These are phyloP conservation scores for Cyclotella atomus DNA, from an alignment of 108 stramenopile genomes.

Conservation along the genomic window DNA sequence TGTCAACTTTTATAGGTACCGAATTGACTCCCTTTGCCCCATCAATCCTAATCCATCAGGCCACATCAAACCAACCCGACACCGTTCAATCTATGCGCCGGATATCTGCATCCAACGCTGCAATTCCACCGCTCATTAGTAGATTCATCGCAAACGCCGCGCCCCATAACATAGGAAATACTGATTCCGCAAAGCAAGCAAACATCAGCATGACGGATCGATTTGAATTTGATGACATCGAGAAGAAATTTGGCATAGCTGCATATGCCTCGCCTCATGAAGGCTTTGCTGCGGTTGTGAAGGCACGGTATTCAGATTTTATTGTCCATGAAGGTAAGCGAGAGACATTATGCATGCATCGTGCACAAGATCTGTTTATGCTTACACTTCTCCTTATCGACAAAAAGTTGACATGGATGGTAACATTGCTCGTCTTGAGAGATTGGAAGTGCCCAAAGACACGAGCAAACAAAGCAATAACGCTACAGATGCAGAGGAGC, in stretches of 20 bases:
- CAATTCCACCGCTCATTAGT: no score
- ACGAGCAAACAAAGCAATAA: not conserved
- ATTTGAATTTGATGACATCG: conserved; percentile 65
- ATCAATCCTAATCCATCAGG: no score
- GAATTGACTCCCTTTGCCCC: no score
- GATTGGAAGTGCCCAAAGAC: conserved; percentile 37
- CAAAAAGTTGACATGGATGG: conserved; percentile 65
- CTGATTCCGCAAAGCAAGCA: no score
- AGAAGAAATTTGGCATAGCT: conserved; percentile 62
- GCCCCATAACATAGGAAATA: no score
- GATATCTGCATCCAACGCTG: no score
- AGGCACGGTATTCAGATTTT: conserved; percentile 89
- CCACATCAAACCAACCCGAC: no score
- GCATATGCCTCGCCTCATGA: conserved; percentile 59
- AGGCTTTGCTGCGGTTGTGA: conserved; percentile 79
- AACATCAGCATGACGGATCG: conserved; percentile 20
- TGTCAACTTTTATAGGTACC: no score
- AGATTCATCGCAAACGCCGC: no score
- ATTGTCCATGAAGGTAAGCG: conserved; percentile 78
- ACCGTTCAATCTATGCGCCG: no score
- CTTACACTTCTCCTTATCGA: not conserved
- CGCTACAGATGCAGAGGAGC: not conserved
- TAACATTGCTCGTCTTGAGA: conserved; percentile 64
- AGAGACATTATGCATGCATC: not conserved
- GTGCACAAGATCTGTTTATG: not conserved